These are phyloP conservation scores for Aspergillus puulaauensis DNA, from an alignment of 2,329 filamentous ascomycete genomes.

Conservation along the genomic window DNA sequence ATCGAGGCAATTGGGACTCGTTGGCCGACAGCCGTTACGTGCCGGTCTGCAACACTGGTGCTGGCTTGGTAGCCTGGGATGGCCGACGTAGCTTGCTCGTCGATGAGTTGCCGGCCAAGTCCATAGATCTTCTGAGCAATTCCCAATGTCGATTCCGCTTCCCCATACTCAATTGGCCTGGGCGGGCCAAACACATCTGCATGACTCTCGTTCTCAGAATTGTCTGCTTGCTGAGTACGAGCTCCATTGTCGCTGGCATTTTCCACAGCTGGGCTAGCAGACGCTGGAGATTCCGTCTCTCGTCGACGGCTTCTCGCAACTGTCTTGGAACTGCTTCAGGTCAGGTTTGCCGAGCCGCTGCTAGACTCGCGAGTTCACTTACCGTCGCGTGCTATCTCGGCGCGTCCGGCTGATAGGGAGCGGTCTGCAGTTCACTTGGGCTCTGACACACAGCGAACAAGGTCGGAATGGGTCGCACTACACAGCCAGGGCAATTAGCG, in stretches of 20 bases:
- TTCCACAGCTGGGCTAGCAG: not conserved
- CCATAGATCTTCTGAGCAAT: constrained; percentile 34
- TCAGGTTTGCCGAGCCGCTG: not conserved
- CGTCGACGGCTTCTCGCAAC: not conserved
- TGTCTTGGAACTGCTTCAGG: not conserved
- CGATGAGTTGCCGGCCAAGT: constrained; percentile 26
- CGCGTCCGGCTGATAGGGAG: constrained; percentile 2
- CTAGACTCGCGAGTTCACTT: not conserved
- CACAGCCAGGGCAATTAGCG: too few species aligned
- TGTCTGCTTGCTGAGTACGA: not conserved
- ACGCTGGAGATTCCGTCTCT: not conserved
- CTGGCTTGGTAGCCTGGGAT: constrained; percentile 33
- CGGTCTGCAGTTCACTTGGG: constrained; percentile 24
- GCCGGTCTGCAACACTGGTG: not conserved
- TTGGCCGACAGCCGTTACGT: constrained; percentile 15
- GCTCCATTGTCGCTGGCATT: not conserved
- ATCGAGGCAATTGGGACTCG: constrained; percentile 26
- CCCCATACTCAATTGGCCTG: constrained; percentile 21
- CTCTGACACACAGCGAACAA: constrained; percentile 34
- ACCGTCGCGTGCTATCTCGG: constrained; percentile 13
- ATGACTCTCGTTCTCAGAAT: not conserved
- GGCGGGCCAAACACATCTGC: not conserved
- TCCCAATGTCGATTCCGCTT: constrained; percentile 37
- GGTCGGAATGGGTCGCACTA: constrained; percentile 36
- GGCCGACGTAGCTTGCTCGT: constrained; percentile 33